Evolutionary conservation across 2,329 filamentous ascomycete genomes (phyloP), one percentile per base, ranked within the genome.

Genomic region (Aspergillus nomiae): DNA sequence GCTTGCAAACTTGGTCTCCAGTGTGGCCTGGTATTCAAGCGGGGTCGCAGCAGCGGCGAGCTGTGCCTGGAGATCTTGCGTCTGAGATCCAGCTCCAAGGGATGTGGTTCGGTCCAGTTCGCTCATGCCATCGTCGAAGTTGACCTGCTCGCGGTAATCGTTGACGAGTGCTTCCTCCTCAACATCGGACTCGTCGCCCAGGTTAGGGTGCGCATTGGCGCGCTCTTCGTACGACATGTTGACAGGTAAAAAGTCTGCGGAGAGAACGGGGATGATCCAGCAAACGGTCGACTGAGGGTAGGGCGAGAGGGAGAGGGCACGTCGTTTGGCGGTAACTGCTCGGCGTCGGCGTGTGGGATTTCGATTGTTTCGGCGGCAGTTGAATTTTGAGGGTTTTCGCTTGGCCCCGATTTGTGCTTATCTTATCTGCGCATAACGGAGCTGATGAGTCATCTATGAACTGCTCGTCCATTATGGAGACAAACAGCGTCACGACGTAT

Each of bases 1-100:
- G 84, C 94, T 97, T 80, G 92, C 90, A 84, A 98, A 97, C 84
- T 98, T 98, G 80, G 92, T 92, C 81, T 98, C 95, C 61, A 99
- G 87, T 38, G 94, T 92, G 55, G 95, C 95, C 76, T 95, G 93
- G 81, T 96, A 98, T 78, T 99, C 95, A 70, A 99, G 86, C 58
- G 95, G 95, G 75, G 95, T 94, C 68, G 95, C 95, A 64, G 95
- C 95, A 69, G 94, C 92, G 69, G 90, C 90, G 67, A 99, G 86
- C 78, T 95, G 91, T 67, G 92, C 90, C 83, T 98, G 94, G 74
- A 99, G 92, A 77, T 98, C 95, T 80, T 96, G 92, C 76, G 88
- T 85, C 80, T 92, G 91, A 75, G 89, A 89, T 73, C 86, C 87
- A 79, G 88, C 89, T 73, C 85, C 89, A 77, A 90, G 77, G 60